Conservation (phyloP, 208 protist species). For the Leishmania gerbilli region DNA sequence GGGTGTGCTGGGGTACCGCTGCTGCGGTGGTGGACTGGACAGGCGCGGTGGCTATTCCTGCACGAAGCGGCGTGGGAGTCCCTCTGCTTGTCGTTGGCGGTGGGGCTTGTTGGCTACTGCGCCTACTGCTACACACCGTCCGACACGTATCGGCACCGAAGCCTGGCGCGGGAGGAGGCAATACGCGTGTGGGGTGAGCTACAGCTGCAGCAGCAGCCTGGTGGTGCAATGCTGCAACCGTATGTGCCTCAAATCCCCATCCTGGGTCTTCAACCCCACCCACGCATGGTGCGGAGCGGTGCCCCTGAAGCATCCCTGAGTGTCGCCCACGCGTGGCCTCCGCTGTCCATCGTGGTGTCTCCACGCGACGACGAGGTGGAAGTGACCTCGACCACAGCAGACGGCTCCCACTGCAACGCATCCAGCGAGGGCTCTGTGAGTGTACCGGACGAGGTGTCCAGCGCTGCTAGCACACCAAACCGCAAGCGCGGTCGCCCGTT, state of each 20-base stretch:
- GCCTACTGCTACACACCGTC: conserved; percentile 31
- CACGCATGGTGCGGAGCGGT: background rate
- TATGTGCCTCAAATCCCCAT: background rate
- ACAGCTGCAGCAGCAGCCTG: conserved; percentile 1
- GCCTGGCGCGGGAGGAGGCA: conserved; percentile 47
- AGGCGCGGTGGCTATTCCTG: conserved; percentile 9
- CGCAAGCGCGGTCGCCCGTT: conserved; percentile 18
- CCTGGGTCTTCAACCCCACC: background rate
- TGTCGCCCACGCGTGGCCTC: background rate
- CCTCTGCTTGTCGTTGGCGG: conserved; percentile 28
- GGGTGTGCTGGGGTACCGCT: conserved; percentile 40
- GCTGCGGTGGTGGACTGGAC: conserved; percentile 23
- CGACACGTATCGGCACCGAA: conserved; percentile 22
- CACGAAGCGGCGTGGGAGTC: conserved; percentile 20
- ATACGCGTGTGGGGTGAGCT: conserved; percentile 26
- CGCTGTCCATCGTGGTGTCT: conserved; percentile 8
- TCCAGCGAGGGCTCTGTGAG: background rate
- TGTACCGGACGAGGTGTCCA: background rate
- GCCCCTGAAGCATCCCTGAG: background rate
- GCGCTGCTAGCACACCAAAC: conserved; percentile 1
- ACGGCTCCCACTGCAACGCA: background rate
- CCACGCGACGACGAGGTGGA: conserved; percentile 7
- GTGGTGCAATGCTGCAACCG: background rate
- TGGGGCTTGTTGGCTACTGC: conserved; percentile 22
- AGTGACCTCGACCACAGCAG: background rate